These are phyloP conservation scores for Arthrobotrys entomopaga DNA, from an alignment of 2,329 filamentous ascomycete species.

Conservation along the genomic window DNA sequence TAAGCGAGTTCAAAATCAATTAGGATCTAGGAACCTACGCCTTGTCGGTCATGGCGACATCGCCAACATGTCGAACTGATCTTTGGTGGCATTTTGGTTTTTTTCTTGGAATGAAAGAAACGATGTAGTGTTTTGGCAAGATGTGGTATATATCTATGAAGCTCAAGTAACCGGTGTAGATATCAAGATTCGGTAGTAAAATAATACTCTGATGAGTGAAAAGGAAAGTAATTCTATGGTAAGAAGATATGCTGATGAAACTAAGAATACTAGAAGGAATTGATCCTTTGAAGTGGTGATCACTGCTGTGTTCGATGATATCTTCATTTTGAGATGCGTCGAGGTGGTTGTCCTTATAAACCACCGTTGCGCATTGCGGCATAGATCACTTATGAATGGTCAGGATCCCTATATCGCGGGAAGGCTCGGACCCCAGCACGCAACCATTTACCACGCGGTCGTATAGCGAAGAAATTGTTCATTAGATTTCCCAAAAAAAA, in stretches of 20 bases:
- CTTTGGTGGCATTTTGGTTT: slow-evolving; percentile 42
- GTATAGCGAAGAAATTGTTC: not conserved
- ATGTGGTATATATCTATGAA: not conserved
- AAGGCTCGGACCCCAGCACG: not conserved
- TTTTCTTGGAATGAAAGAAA: not conserved
- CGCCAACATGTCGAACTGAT: slow-evolving; percentile 49
- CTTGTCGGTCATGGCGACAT: slow-evolving; percentile 49
- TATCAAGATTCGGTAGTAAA: not conserved
- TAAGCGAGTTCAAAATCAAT: not conserved
- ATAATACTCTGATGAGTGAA: not conserved
- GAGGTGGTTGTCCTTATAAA: slow-evolving; percentile 7
- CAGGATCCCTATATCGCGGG: not conserved
- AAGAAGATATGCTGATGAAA: not conserved
- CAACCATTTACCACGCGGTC: not conserved
- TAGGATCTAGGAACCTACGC: slow-evolving; percentile 14
- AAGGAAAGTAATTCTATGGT: no score
- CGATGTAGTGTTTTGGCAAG: not conserved
- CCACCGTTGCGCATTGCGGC: slow-evolving; percentile 22
- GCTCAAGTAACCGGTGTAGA: no score
- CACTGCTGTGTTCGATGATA: slow-evolving; percentile 21
- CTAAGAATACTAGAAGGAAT: not conserved
- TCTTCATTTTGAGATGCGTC: slow-evolving; percentile 27
- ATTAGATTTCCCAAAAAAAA: slow-evolving; percentile 32
- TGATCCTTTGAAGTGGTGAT: slow-evolving; percentile 10
- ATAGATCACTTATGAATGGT: slow-evolving; percentile 10